Evolutionary conservation across 108 stramenopile species (phyloP).

Genomic region (Fragilaria radians): DNA sequence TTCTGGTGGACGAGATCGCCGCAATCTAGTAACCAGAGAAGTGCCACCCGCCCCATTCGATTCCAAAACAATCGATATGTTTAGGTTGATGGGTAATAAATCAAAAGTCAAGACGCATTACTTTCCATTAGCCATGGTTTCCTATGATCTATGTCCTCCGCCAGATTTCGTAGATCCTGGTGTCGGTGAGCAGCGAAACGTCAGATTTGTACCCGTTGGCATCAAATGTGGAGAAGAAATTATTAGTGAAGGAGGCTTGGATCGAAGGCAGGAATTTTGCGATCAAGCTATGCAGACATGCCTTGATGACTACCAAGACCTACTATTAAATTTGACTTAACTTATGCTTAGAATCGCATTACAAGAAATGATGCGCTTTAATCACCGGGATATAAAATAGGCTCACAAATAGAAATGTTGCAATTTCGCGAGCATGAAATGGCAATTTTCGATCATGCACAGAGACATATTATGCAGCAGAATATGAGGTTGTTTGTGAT

Average conservation of each 20-base stretch:
- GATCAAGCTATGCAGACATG: conserved; percentile 41
- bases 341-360: no score
- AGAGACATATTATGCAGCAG: no score
- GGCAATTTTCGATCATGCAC: no score
- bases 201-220: conserved; percentile 79
- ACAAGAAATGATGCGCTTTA: no score
- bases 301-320: conserved; percentile 43
- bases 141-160: conserved; percentile 92
- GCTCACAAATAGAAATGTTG: no score
- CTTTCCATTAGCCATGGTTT: conserved; percentile 93
- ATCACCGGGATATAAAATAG: no score
- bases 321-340: no score
- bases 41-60: conserved; percentile 91
- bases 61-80: conserved; percentile 92
- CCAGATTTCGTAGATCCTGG: conserved; percentile 84
- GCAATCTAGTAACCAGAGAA: conserved; percentile 63
- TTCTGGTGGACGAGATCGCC: conserved; percentile 89
- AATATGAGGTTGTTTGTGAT: no score
- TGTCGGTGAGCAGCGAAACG: conserved; percentile 77
- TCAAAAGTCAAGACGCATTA: conserved; percentile 82
- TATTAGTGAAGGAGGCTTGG: conserved; percentile 62
- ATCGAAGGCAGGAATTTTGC: conserved; percentile 59
- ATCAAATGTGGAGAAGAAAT: conserved; percentile 65
- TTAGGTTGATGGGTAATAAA: conserved; percentile 91
- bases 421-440: no score